Evolutionary conservation across 495 filamentous ascomycete species (phyloP), one percentile per base, ranked within the genome.

Genomic region (Hypoxylon cercidicola): DNA sequence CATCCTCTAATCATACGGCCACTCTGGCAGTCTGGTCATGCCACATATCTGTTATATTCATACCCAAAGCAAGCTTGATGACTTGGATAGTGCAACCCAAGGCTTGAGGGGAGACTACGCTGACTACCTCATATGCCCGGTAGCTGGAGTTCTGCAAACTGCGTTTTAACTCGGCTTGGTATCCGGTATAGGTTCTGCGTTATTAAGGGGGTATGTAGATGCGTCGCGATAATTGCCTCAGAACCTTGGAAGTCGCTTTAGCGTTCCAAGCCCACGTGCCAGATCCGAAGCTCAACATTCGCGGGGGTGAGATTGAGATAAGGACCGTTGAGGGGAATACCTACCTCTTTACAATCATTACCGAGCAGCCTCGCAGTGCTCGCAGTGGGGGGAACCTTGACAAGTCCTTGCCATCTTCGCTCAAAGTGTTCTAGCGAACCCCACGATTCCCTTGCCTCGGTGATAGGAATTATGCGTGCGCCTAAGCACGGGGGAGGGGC

Each of bases 241-340:
- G 43, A 52, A 55, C 21, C 32, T n/a, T 32, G 10, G n/a, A n/a
- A n/a, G 43, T 41, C 28, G 12, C n/a, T 34, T 44, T 45, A 35
- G 37, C 20, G n/a, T 45, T 23, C 39, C 39, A 30, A 57, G 19
- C 59, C 30, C 66, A 69, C 66, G 66, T 69, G 66, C 46, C 44
- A 21, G 61, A 69, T 64, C 30, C 35, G n/a, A 25, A 63, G 55
- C 45, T 40, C 51, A 69, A 20, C 56, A 69, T 69, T 69, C 66
- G 66, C 28, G 55, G 60, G 65, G 52, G 45, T 46, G 56, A 50
- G 30, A 35, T 19, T 51, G 46, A 64, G 53, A 55, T 56, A 60
- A 59, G 54, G 23, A 25, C 10, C 28, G 21, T 23, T 32, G 30
- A 32, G 37, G 40, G 40, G 40, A 43, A 18, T 19, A 43, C 16